A percentile compares a stretch with the other conserved stretches of the same genome.
These are phyloP conservation scores for Ganoderma lucidum DNA, from an alignment of 1,284 basidiomycete genomes.

Conservation along the genomic window DNA sequence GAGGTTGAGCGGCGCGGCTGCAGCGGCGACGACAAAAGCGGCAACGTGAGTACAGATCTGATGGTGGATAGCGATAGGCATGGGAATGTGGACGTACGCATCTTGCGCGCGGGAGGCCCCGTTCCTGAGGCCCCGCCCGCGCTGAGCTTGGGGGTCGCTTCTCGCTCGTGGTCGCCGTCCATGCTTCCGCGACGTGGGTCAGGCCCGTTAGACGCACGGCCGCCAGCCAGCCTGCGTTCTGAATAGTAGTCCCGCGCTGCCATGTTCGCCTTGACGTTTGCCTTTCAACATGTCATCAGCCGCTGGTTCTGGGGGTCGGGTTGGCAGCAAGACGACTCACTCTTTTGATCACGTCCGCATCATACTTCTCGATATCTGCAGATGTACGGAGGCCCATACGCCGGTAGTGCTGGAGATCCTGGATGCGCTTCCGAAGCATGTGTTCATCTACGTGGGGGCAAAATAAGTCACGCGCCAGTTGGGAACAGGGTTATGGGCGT, in stretches of 20 bases:
- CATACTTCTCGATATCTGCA: constrained; percentile 91
- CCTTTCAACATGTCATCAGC: constrained; percentile 41
- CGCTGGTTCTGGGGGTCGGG: background rate
- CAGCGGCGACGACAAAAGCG: constrained; percentile 13
- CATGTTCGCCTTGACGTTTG: constrained; percentile 62
- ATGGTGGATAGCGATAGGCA: constrained; percentile 7
- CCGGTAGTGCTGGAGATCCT: constrained; percentile 90
- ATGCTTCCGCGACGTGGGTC: constrained; percentile 59
- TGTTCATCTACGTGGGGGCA: constrained; percentile 72
- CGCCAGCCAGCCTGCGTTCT: constrained; percentile 56
- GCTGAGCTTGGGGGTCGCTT: constrained; percentile 60
- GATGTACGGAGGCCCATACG: constrained; percentile 82
- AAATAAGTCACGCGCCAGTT: constrained; percentile 6
- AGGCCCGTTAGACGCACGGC: constrained; percentile 64
- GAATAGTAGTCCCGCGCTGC: constrained; percentile 62
- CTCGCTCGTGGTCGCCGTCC: constrained; percentile 66
- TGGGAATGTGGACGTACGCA: constrained; percentile 49
- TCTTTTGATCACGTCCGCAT: constrained; percentile 75
- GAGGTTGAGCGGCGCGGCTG: constrained; percentile 83
- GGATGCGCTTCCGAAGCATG: constrained; percentile 84
- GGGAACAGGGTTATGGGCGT: constrained; percentile 39
- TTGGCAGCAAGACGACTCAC: constrained; percentile 50
- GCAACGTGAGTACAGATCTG: constrained; percentile 11
- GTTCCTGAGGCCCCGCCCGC: constrained; percentile 43
- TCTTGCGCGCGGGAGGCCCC: constrained; percentile 52